Evolutionary conservation across 805 yeast genomes (phyloP).

Genomic region (Wickerhamomyces hampshirensis): DNA sequence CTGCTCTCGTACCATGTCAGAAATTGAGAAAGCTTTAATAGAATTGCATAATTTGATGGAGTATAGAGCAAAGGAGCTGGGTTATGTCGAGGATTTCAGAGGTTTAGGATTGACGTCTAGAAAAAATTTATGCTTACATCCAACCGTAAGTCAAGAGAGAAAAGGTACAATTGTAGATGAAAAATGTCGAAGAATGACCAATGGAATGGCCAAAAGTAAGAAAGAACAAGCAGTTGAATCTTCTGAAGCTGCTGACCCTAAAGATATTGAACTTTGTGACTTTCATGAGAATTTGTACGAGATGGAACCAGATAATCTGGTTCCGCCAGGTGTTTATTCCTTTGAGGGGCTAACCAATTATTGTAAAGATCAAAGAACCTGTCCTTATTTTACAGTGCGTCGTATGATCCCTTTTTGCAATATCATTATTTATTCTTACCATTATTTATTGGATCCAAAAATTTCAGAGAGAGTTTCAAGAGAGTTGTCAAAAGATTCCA

Average conservation of each 20-base stretch:
- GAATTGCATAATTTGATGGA: slow-evolving; percentile 88
- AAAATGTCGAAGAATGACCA: slow-evolving; percentile 90
- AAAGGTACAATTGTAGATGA: slow-evolving; percentile 95
- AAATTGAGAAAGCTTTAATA: slow-evolving; percentile 93
- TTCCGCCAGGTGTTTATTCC: slow-evolving; percentile 93
- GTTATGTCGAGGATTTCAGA: slow-evolving; percentile 83
- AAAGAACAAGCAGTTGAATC: slow-evolving; percentile 43
- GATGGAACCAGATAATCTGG: slow-evolving; percentile 78
- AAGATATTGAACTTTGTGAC: slow-evolving; percentile 63
- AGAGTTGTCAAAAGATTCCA: slow-evolving; percentile 88
- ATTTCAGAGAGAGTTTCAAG: slow-evolving; percentile 93
- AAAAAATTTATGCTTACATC: slow-evolving; percentile 90
- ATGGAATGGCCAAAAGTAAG: slow-evolving; percentile 75
- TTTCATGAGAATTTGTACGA: slow-evolving; percentile 89
- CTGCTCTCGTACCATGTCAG: slow-evolving; percentile 99
- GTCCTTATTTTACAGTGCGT: slow-evolving; percentile 97
- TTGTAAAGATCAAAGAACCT: slow-evolving; percentile 74
- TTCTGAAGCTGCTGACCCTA: slow-evolving; percentile 31
- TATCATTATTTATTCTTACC: slow-evolving; percentile 92
- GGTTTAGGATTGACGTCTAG: slow-evolving; percentile 94
- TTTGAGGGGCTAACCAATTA: slow-evolving; percentile 78
- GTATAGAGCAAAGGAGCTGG: slow-evolving; percentile 76
- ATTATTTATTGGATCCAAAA: slow-evolving; percentile 92
- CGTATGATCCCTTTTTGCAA: slow-evolving; percentile 96
- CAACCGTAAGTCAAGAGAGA: slow-evolving; percentile 78